Evolutionary conservation across 2,329 filamentous ascomycete species (phyloP), one percentile per base, ranked within the genome.

Genomic region (Dothistroma septosporum): DNA sequence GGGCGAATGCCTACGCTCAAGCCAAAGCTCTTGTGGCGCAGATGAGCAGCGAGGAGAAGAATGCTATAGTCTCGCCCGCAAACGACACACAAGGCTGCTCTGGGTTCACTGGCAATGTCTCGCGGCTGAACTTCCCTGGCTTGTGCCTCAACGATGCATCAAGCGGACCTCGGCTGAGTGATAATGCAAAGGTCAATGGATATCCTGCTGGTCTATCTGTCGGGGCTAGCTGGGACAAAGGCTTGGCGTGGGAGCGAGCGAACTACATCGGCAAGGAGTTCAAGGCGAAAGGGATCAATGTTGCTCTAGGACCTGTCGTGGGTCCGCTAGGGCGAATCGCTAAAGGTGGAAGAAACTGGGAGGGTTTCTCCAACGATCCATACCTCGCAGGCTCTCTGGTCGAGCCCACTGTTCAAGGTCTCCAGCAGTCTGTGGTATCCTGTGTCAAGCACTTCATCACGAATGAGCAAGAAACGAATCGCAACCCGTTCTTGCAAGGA

Each of bases 331-430:
- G 73, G 11, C 53, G 72, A 21, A 64, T 70, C 35, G 71, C 66
- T 2, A 64, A 64, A 14, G 72, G 71, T 14, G 73, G 73, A 0
- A 59, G 73, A 11, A 74, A 73, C 54, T 75, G 71, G 71, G 70
- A 68, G 62, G 83, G 85, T 0, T 90, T 90, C 67, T 86, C 87
- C 0, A 75, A 82, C 1, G 88, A 91, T 68, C 87, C 70, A 1
- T 72, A 70, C 44, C 68, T 72, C n/a, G 62, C 66, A 9, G 70
- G 69, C 9, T 54, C 60, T 22, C 53, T 72, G 53, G 65, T 68
- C 3, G 64, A 59, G 12, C 65, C 67, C 7, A 64, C 68, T 10
- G 63, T 72, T 10, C 33, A 56, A 31, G 70, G 69, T 1, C 59
- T 71, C 50, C 70, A 72, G 49, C 58, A 75, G 54, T 72, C 73